Base-by-base conservation (phyloP, 169 alveolate genomes). In the Cryptosporidium ubiquitum region DNA sequence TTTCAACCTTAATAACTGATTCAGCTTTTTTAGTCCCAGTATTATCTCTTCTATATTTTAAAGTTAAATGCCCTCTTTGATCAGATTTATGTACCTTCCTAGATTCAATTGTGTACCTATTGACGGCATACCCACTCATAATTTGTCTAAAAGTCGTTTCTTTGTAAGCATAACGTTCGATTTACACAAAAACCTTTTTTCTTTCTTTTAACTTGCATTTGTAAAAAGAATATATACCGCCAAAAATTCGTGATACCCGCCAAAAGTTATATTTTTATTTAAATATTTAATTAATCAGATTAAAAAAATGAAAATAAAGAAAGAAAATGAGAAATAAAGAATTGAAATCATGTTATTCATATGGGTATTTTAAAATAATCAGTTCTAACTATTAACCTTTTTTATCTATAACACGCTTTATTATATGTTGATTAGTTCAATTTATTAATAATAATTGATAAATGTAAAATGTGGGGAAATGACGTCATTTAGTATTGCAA, bases 21-120 rank as follows among this genome's bases (percentile, higher is more conserved):
- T 55, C 37, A 55, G 0, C 23, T 29, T 49, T 35, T 29, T 23
- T 20, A 29, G 47, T 44, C n/a, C 47, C 47, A 42, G 5, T 4
- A 26, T 0, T 14, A 31, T 73, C 60, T 35, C 55, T 79, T 31
- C 89, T 79, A 61, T 79, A 79, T 47, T 79, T 79, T 2, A 79
- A 40, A 14, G 44, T 79, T 26, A 79, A 49, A 40, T 79, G 89
- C 4, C 89, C 89, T n/a, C 51, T 58, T 42, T 79, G 89, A 9
- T 79, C 68, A 12, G 89, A 79, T 29, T 47, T 79, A 33, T 61
- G 75, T 16, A 79, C 37, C 74, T 79, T 79, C 39, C 44, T 44
- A 12, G 79, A 61, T 31, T 64, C 79, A 33, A 79, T 60, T 14
- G 42, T 47, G 55, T 79, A 44, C 23, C 64, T 37, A 6, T 31